Evolutionary conservation across 2,329 filamentous ascomycete species (phyloP).

Genomic region (Colletotrichum lini): DNA sequence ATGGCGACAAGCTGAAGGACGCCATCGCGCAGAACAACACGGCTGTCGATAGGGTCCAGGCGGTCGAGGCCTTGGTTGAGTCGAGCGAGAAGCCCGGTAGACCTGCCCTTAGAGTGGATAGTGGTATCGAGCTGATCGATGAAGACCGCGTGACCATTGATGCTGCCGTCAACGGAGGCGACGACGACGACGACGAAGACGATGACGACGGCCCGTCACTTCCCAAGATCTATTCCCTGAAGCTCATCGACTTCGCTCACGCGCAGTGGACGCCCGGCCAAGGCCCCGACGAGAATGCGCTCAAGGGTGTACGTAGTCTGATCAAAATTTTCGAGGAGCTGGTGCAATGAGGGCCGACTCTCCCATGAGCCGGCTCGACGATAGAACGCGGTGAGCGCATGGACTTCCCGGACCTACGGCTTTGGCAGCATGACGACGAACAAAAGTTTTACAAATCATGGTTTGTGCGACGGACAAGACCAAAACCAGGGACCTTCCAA

Average conservation of each 20-base stretch:
- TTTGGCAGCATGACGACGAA: constrained; percentile 10
- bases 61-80: constrained; percentile 49
- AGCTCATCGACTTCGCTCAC: constrained; percentile 98
- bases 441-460: constrained; percentile 26
- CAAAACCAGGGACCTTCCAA: not conserved
- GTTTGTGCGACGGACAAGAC: constrained; percentile 22
- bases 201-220: constrained; percentile 61
- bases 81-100: constrained; percentile 42
- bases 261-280: constrained; percentile 85
- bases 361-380: constrained; percentile 5
- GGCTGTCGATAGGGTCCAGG: constrained; percentile 64
- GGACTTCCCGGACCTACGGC: constrained; percentile 10
- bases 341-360: constrained; percentile 48
- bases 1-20: constrained; percentile 66
- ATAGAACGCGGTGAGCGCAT: constrained; percentile 17
- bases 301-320: constrained; percentile 81
- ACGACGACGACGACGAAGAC: constrained; percentile 52
- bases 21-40: constrained; percentile 70
- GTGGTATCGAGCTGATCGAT: constrained; percentile 62
- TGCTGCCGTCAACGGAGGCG: constrained; percentile 44
- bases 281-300: constrained; percentile 87
- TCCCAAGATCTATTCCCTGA: constrained; percentile 82
- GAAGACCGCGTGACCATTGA: constrained; percentile 47
- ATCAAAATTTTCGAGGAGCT: constrained; percentile 80
- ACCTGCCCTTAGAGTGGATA: constrained; percentile 66